These are phyloP conservation scores for Sporisorium graminicola DNA, from an alignment of 1,284 basidiomycete species.

Conservation along the genomic window DNA sequence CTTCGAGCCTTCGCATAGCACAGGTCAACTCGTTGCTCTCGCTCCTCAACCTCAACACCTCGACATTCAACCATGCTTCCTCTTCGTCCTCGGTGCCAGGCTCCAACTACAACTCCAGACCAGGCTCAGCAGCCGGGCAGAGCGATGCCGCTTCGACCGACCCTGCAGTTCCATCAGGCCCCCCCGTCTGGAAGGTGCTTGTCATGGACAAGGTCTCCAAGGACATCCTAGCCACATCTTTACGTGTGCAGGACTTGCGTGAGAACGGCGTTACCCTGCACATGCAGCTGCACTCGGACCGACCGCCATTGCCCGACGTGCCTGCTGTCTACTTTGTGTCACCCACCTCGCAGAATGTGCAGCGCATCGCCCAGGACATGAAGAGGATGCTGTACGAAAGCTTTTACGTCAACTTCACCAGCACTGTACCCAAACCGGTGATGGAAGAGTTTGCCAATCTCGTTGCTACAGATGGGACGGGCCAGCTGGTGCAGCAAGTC, in stretches of 20 bases:
- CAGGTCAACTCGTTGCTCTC: conserved; percentile 64
- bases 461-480: conserved; percentile 86
- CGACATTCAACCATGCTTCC: conserved; percentile 48
- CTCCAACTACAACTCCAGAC: conserved; percentile 44
- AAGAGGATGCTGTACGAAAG: conserved; percentile 90
- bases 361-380: conserved; percentile 76
- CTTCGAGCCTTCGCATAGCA: conserved; percentile 54
- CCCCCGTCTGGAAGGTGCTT: conserved; percentile 95
- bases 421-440: conserved; percentile 85
- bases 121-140: conserved; percentile 39
- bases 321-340: conserved; percentile 97
- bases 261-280: conserved; percentile 97
- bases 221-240: conserved; percentile 92
- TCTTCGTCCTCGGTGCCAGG: conserved; percentile 41
- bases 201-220: conserved; percentile 95
- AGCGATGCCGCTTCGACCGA: conserved; percentile 13
- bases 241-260: conserved; percentile 94
- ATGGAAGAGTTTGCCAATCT: conserved; percentile 93
- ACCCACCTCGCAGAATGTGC: conserved; percentile 87
- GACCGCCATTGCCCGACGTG: conserved; percentile 92
- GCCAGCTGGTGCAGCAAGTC: conserved; percentile 73
- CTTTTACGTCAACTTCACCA: conserved; percentile 95
- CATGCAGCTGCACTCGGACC: conserved; percentile 88
- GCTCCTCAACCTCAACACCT: conserved; percentile 66
- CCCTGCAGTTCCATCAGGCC: conserved; percentile 70